phyloP scores from a whole-genome alignment of 768 basidiomycete genomes.

The Cubamyces sp. region DNA sequence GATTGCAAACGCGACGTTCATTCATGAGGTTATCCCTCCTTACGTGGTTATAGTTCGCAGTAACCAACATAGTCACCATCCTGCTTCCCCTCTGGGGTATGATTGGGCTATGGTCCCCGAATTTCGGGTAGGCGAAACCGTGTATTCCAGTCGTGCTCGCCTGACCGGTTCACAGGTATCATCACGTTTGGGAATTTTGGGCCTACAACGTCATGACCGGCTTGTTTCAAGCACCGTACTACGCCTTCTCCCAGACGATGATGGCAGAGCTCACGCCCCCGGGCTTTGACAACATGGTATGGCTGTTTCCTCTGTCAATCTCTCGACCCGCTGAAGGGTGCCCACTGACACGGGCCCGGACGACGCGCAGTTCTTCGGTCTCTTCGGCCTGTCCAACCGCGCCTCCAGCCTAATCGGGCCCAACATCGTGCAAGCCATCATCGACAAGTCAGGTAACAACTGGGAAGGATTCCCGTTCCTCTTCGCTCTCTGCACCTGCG shows the following conservation, averaged over 20 bases:
- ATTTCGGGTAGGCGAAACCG: constrained; percentile 58
- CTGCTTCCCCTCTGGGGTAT: constrained; percentile 86
- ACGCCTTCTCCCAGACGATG: constrained; percentile 85
- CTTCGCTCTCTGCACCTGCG: constrained; percentile 67
- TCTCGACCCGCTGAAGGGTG: neutral
- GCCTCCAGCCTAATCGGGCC: constrained; percentile 87
- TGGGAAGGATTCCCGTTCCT: constrained; percentile 88
- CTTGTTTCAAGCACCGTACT: constrained; percentile 86
- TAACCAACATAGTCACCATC: constrained; percentile 77
- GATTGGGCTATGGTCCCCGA: constrained; percentile 81
- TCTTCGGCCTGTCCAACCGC: constrained; percentile 83
- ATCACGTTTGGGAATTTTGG: constrained; percentile 90
- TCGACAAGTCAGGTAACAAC: constrained; percentile 69
- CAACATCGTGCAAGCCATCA: constrained; percentile 84
- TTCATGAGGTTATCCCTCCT: neutral
- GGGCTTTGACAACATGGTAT: constrained; percentile 82
- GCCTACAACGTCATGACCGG: constrained; percentile 81
- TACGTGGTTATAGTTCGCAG: constrained; percentile 55
- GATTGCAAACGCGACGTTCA: neutral
- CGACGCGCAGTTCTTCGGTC: constrained; percentile 76
- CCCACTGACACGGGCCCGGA: no score
- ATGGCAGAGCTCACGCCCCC: constrained; percentile 89
- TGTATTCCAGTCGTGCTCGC: constrained; percentile 12
- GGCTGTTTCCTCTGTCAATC: neutral
- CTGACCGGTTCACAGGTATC: constrained; percentile 49